These are phyloP conservation scores for Kwoniella pini DNA, from an alignment of 768 basidiomycete genomes.

Conservation along the genomic window DNA sequence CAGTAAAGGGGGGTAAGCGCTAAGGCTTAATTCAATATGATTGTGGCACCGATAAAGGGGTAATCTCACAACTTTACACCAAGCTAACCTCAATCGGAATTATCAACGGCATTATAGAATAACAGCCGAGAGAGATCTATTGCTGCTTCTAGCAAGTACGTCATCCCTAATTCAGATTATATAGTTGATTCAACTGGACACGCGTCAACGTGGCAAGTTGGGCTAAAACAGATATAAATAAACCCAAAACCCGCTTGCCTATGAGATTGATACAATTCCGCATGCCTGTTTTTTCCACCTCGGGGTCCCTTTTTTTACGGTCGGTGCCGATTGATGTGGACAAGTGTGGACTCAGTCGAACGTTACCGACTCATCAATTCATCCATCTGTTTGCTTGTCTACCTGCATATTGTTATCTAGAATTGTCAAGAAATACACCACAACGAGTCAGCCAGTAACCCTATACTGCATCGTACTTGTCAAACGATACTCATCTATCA, in stretches of 20 bases:
- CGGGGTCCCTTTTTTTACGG: too few species aligned
- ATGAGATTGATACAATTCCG: too few species aligned
- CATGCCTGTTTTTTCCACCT: too few species aligned
- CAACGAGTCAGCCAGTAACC: too few species aligned
- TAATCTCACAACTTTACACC: not conserved
- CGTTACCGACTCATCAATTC: not conserved
- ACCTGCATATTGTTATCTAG: too few species aligned
- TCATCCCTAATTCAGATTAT: not conserved
- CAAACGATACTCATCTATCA: too few species aligned
- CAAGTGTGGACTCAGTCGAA: not conserved
- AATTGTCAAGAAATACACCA: too few species aligned
- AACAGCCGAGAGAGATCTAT: not conserved
- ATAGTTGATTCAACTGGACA: not conserved
- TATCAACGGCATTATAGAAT: constrained; percentile 1
- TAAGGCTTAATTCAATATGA: not conserved
- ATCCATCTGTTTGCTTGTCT: too few species aligned
- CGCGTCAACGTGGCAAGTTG: not conserved
- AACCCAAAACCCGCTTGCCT: too few species aligned
- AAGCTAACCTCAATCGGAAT: not conserved
- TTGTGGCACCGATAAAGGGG: constrained; percentile 5
- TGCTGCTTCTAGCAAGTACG: not conserved
- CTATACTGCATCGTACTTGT: too few species aligned
- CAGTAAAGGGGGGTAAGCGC: not conserved
- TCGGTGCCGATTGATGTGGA: too few species aligned
- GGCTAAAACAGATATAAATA: too few species aligned